These are phyloP conservation scores for Ceraceosorus guamensis DNA, from an alignment of 1,284 basidiomycete genomes.

Conservation along the genomic window DNA sequence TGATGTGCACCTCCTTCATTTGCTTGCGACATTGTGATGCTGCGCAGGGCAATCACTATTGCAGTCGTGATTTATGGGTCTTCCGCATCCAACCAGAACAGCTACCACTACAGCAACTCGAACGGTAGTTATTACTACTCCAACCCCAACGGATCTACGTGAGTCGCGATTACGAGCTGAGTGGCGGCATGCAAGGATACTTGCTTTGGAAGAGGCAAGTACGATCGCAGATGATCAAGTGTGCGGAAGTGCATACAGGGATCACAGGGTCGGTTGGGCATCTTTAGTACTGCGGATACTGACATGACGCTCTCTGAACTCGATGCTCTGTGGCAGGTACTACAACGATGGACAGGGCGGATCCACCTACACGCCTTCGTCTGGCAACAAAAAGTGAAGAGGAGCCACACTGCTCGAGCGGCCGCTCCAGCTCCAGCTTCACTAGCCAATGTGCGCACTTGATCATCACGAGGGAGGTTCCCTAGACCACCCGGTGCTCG, in stretches of 20 bases:
- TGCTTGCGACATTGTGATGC: neutral
- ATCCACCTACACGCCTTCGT: constrained; percentile 12
- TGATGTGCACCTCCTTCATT: neutral
- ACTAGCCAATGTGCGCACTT: too few species aligned
- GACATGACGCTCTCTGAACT: too few species aligned
- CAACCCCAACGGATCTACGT: constrained; percentile 12
- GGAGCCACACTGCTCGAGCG: too few species aligned
- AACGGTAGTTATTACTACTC: constrained; percentile 17
- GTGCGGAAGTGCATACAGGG: too few species aligned
- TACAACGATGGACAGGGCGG: constrained; percentile 11
- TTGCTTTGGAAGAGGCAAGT: too few species aligned
- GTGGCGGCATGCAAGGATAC: too few species aligned
- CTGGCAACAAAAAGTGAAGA: neutral
- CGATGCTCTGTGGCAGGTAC: constrained; percentile 5
- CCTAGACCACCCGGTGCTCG: too few species aligned
- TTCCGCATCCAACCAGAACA: constrained; percentile 11
- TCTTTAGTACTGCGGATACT: too few species aligned
- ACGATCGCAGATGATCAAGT: too few species aligned
- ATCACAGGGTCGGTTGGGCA: too few species aligned
- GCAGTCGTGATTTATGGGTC: constrained; percentile 13
- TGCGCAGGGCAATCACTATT: constrained; percentile 14
- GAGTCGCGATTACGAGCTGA: neutral
- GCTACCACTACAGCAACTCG: constrained; percentile 12
- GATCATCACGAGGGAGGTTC: too few species aligned
- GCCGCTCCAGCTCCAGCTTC: too few species aligned